Evolutionary conservation across 441 rosid genomes (phyloP), one percentile per base, ranked within the genome.

Genomic region (Euphorbia corollata): DNA sequence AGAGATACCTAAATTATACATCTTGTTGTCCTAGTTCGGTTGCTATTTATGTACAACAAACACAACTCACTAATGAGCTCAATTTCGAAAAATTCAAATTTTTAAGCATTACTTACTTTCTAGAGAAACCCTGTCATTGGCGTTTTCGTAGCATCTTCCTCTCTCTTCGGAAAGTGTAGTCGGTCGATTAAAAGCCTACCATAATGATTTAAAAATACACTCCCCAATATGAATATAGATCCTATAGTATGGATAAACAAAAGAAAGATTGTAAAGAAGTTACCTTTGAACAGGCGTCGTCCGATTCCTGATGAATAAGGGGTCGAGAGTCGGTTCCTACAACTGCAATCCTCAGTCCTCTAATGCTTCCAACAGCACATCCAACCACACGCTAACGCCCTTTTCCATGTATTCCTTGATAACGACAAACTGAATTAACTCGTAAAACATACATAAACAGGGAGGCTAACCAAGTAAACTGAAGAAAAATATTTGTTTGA

Each of bases 311-410:
- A 73, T 82, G 86, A 82, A 92, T 73, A 78, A 92, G 89, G 69
- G 98, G 97, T 61, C 97, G 91, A 77, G 97, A 88, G 63, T 73
- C 23, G n/a, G 92, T 92, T 71, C 98, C 98, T 32, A 90, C 92
- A 30, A 92, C 84, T 22, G 90, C 89, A 55, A 92, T 90, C 76
- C 98, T 90, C 22, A 73, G 80, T n/a, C n/a, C 1, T 96, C 97
- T 76, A 90, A 83, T 50, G 96, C 96, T 77, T 90, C 92, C 73
- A 90, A 68, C 63, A 97, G 98, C 70, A 90, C 98, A 78, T 90
- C 98, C 65, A 92, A 74, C 97, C 97, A 92, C 59, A 92, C 85
- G 75, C 83, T 86, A 68, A 92, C 72, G 19, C 98, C 98, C 72
- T 82, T 84, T 8, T 74, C 78, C 98, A 92, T 92, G 72, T 81